A percentile compares a stretch with the other conserved stretches of the same genome.
Evolutionary conservation across 73 alveolate species (phyloP).

Genomic region (Paramecium caudatum): DNA sequence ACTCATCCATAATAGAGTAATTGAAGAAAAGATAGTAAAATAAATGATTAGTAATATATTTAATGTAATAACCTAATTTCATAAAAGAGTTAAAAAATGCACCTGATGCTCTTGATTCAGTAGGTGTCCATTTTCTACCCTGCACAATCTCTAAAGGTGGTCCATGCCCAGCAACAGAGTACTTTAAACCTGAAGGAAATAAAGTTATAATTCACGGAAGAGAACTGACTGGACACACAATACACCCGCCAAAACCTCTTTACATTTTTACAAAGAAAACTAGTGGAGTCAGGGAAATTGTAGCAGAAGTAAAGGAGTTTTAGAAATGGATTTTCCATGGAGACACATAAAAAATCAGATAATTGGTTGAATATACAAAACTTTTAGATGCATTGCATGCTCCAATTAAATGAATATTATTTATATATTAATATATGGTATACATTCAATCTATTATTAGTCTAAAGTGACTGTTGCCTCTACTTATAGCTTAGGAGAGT

Average conservation of each 20-base stretch:
- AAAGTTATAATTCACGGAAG: constrained; percentile 39
- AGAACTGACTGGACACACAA: constrained; percentile 15
- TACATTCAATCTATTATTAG: neutral
- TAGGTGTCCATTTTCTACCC: constrained; percentile 19
- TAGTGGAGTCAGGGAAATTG: neutral
- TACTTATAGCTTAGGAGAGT: constrained; percentile 65
- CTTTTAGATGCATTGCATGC: neutral
- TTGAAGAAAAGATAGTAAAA: constrained; percentile 29
- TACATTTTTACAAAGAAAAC: neutral
- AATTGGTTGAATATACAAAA: neutral
- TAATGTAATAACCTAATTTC: constrained; percentile 10
- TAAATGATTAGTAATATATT: neutral
- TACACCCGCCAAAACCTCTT: constrained; percentile 18
- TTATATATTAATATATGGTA: constrained; percentile 1
- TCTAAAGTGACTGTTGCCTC: constrained; percentile 37
- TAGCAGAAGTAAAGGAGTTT: neutral
- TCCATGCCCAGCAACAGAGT: neutral
- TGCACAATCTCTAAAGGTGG: constrained; percentile 21
- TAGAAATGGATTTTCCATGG: constrained; percentile 26
- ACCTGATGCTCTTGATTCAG: neutral
- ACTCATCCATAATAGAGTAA: neutral
- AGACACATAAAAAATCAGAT: neutral
- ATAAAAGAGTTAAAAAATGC: neutral
- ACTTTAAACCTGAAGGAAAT: constrained; percentile 1
- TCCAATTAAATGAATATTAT: constrained; percentile 1